Base-by-base conservation (phyloP, 306 rosid species). In the Lathyrus oleraceus region DNA sequence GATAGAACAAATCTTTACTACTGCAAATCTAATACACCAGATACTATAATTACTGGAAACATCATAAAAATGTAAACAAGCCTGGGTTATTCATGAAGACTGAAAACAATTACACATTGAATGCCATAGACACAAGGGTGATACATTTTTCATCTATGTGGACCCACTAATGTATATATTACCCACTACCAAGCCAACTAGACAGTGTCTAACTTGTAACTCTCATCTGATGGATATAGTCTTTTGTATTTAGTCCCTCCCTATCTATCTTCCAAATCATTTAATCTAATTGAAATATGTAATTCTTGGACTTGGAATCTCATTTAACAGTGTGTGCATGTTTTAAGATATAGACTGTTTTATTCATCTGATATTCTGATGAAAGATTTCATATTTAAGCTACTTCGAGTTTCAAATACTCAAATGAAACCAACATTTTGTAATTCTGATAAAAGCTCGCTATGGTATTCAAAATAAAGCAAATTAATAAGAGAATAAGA, bases 51-150 rank as follows among this genome's bases (percentile, higher is more conserved):
- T 20, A 75, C 62, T 23, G 43, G 45, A 48, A 60, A 60, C 43
- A 45, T 56, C 30, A 36, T 21, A 47, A 75, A 15, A 47, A 16
- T 28, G 51, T 11, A 53, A 53, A 56, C 16, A 62, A 14, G 13
- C 13, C 71, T 40, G 23, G 7, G 44, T 77, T 59, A 44, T 21
- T 10, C 16, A 45, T 4, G 61, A 77, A 65, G 66, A 47, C n/a
- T 13, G 27, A 65, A 17, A 8, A 43, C 8, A 45, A 61, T 5
- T 11, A 61, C 68, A 75, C 30, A 75, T 19, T 15, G 23, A 38
- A 78, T n/a, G 39, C 63, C 15, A 69, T 45, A 45, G 52, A 71
- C 13, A 47, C 69, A 66, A 39, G 66, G 58, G 58, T 67, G 66
- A 35, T 67, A 61, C 0, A 43, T 27, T 25, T 25, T 58, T 72